Evolutionary conservation across 495 filamentous ascomycete species (phyloP).

Genomic region (Neurospora sublineolata): DNA sequence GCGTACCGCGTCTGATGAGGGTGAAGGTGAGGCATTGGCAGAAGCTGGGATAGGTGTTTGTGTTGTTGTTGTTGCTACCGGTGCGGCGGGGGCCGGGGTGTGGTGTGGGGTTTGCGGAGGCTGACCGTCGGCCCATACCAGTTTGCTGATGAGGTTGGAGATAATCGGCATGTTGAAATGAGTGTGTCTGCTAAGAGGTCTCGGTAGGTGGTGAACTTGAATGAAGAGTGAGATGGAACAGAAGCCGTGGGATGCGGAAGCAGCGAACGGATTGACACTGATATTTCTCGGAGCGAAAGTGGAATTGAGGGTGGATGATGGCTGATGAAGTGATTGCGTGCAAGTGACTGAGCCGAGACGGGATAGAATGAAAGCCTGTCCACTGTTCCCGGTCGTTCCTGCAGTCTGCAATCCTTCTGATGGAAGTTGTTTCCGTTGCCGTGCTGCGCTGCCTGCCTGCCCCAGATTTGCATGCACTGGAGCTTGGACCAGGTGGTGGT

Average conservation of each 20-base stretch:
- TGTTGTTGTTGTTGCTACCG: not conserved
- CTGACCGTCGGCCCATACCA: slow-evolving; percentile 1
- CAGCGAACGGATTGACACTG: not conserved
- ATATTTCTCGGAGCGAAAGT: not conserved
- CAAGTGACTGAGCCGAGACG: not conserved
- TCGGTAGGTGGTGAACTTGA: not conserved
- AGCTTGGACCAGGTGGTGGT: not conserved
- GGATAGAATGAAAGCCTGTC: not conserved
- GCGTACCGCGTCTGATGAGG: not conserved
- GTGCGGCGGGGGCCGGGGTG: not conserved
- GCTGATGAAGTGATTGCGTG: not conserved
- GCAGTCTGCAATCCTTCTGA: not conserved
- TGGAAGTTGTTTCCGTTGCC: not conserved
- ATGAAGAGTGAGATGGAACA: not conserved
- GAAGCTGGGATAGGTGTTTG: not conserved
- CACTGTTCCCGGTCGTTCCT: not conserved
- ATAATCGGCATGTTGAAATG: slow-evolving; percentile 6
- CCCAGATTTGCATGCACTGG: not conserved
- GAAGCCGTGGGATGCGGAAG: not conserved
- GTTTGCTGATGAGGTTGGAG: not conserved
- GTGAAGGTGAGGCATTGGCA: not conserved
- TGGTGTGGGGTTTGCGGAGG: not conserved
- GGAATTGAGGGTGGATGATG: not conserved
- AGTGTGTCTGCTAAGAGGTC: not conserved
- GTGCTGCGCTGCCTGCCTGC: not conserved